Base-by-base conservation (phyloP, 352 stramenopile genomes). In the Phytophthora parvispora region DNA sequence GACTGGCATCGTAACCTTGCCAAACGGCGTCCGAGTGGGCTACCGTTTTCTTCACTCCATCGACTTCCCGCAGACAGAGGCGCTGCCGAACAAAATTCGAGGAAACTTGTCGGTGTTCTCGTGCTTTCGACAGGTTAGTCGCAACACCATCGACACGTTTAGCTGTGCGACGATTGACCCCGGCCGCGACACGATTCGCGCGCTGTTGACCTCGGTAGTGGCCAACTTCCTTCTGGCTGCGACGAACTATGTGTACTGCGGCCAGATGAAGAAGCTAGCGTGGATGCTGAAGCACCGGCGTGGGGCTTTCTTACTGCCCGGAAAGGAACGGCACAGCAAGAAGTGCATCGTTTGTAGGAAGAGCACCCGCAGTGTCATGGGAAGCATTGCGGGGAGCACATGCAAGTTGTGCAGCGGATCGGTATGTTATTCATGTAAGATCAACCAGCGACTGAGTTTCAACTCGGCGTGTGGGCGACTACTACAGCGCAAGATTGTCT, bases 201-300 rank as follows among this genome's bases (percentile, higher is more conserved):
- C 64, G 5, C 42, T 78, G 0, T 63, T 74, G 13, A 54, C 67
- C 4, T 66, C 52, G 4, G 68, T 72, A 4, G 63, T 62, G n/a
- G 64, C 67, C 15, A 69, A 84, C 15, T 52, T 47, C 3, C 54
- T 89, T 8, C 53, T 85, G 9, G 72, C 78, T 1, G 45, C 66
- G 2, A 75, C 60, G 6, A 65, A 68, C n/a, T 74, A 78, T 53
- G 72, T 81, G 28, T 68, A 84, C 32, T 90, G 77, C 48, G 75
- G 72, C 0, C 75, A 84, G 43, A 84, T 84, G 75, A 83, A 84
- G 48, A 90, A 88, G 57, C 60, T 88, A 22, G 56, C 75, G 55
- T 90, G 81, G 79, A 53, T 72, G n/a, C 38, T 72, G 6, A 48
- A 78, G 18, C 49, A 64, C 15, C 56, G 64, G 22, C 56, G 51